Percentiles rank a stretch among this genome's conserved stretches.
Conservation (phyloP, 179 eudicot genomes). For the Silene noctiflora region DNA sequence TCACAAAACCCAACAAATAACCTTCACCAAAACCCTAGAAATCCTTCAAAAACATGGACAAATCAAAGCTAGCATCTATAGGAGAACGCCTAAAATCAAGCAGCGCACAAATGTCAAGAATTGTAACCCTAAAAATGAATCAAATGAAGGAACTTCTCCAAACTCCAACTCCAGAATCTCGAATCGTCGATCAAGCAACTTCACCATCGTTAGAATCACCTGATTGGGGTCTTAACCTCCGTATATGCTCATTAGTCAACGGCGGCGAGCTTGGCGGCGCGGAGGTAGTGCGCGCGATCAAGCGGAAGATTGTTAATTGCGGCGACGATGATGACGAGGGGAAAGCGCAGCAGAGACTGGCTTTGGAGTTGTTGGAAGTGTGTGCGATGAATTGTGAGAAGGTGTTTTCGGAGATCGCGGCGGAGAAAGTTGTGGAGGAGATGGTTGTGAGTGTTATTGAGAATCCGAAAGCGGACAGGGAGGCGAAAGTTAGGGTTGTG, state of each 20-base stretch:
- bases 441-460: slow-evolving; percentile 62
- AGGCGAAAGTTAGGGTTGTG: slow-evolving; percentile 49
- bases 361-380: slow-evolving; percentile 68
- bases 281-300: slow-evolving; percentile 63
- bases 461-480: slow-evolving; percentile 51
- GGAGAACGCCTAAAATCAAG: slow-evolving; percentile 67
- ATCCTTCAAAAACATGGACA: slow-evolving; percentile 27
- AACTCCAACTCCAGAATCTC: slow-evolving; percentile 73
- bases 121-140: slow-evolving; percentile 43
- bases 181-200: slow-evolving; percentile 86
- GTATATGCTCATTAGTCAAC: slow-evolving; percentile 69
- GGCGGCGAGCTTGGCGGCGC: slow-evolving; percentile 52
- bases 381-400: slow-evolving; percentile 88
- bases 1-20: slow-evolving; percentile 5
- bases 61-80: slow-evolving; percentile 61
- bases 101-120: slow-evolving; percentile 61
- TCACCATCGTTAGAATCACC: slow-evolving; percentile 52
- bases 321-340: slow-evolving; percentile 28
- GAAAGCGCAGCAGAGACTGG: slow-evolving; percentile 36
- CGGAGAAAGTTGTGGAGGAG: slow-evolving; percentile 88
- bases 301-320: slow-evolving; percentile 44
- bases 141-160: slow-evolving; percentile 67
- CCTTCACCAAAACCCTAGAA: background rate
- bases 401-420: slow-evolving; percentile 88
- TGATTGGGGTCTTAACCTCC: slow-evolving; percentile 77